Evolutionary conservation across 2,329 filamentous ascomycete genomes (phyloP), one percentile per base, ranked within the genome.

Genomic region (Calonectria montana): DNA sequence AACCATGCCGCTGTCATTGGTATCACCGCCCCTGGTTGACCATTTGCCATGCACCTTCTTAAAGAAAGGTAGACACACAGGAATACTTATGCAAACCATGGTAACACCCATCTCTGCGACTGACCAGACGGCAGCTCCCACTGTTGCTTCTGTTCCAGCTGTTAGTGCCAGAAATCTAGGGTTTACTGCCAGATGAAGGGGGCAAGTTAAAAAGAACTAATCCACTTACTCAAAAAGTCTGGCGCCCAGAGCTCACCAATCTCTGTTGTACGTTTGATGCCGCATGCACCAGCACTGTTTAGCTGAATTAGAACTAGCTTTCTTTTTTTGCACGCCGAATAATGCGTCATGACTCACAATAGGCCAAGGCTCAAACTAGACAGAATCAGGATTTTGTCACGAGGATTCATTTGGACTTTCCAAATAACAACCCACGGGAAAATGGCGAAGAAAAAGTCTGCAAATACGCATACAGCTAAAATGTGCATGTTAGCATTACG

Each of bases 401-500:
- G 80, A 16, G 79, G 80, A 27, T 83, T 81, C 83, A 86, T 86
- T 35, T 83, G 82, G 12, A 86, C 73, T 4, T 80, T 80, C 84
- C 83, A 85, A 29, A 86, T 80, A n/a, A 86, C 77, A 5, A 84
- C 78, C 83, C 84, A 86, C 0, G 84, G 84, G 18, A 85, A 82
- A 15, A 80, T 70, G 55, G 82, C 82, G 59, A 83, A 83, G 70
- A 81, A 81, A 55, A 84, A 83, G 68, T 84, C 83, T 66, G 76
- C 78, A 5, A 80, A 69, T 13, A 81, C 74, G 16, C 67, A 70
- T 2, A 37, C 68, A 16, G 29, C 73, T 74, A 2, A 2, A 10
- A 41, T 7, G n/a, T 21, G 18, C 25, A 0, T 15, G 15, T 62
- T 31, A 62, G 57, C 21, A 43, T 29, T 9, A 31, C 9, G 31